Base-by-base conservation (phyloP, 371 early-diverging fungal genomes). In the Mortierella sp. region DNA sequence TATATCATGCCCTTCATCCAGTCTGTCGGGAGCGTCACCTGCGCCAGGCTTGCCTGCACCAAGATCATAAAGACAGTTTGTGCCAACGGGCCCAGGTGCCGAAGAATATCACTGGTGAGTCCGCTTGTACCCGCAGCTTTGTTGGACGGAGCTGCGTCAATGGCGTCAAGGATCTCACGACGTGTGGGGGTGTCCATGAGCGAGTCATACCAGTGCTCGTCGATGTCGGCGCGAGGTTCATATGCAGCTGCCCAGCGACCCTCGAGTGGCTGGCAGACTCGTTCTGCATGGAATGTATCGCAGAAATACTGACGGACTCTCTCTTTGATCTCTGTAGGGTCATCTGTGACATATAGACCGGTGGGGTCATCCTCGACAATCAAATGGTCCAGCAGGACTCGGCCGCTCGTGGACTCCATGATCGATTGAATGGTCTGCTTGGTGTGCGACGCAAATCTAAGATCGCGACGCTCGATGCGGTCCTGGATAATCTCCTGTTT, bases 1-100 rank as follows among this genome's bases (percentile, higher is more conserved):
- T 61, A 61, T 4, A 69, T 47, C 6, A 61, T n/a, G 1, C 69
- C 69, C 14, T 19, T 56, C 27, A 43, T 42, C 69, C 69, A 69
- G 0, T 7, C 37, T 34, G 4, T n/a, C 0, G 62, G 62, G 8
- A 61, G 3, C 0, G 17, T 23, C 0, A 8, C 47, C 28, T 69
- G 62, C 0, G 27, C 42, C 15, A 56, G 4, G n/a, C 62, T 50
- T 0, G 56, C 62, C 28, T 43, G 50, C 1, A 68, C 17, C 17
- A 68, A 9, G 7, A 39, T 1, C 6, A 12, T 11, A 19, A 60
- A 56, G 0, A 68, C 12, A 0, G 9, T 11, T 8, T 24, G 9
- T 1, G 50, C 67, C 21, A 48, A 9, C 1, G 56, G 28, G 0
- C 63, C 62, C 0, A 62, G 47, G 0, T 32, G 47, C 17, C 41